Conservation (phyloP, 306 rosid species). For the Fragaria ananassa region DNA sequence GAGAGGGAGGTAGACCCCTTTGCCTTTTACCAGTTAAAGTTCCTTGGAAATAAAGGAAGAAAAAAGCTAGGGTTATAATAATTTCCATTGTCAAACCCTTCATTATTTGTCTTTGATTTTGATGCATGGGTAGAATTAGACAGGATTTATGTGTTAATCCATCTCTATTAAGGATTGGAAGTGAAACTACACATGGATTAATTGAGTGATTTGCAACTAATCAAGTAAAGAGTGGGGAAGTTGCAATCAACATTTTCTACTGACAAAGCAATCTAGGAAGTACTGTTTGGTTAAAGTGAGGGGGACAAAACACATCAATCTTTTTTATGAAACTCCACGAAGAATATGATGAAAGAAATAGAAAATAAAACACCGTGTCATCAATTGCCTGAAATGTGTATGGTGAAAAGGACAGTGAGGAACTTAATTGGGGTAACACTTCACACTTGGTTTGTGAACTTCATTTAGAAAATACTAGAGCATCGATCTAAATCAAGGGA, state of each 20-base stretch:
- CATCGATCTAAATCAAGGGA: neutral
- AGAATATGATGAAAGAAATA: neutral
- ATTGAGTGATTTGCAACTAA: constrained; percentile 66
- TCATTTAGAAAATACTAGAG: neutral
- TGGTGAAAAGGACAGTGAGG: neutral
- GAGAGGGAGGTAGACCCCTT: constrained; percentile 21
- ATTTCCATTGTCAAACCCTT: constrained; percentile 43
- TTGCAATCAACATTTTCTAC: constrained; percentile 58
- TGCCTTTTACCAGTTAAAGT: constrained; percentile 34
- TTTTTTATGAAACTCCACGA: constrained; percentile 12
- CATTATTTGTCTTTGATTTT: constrained; percentile 35
- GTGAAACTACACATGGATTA: constrained; percentile 42
- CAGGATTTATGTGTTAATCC: constrained; percentile 16
- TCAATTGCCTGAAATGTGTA: neutral
- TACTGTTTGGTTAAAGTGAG: constrained; percentile 23
- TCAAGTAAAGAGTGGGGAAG: constrained; percentile 49
- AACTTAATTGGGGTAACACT: neutral
- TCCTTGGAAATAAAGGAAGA: constrained; percentile 47
- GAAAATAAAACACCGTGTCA: neutral
- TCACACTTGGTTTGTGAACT: too few species aligned
- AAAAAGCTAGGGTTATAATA: constrained; percentile 29
- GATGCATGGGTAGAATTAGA: constrained; percentile 20
- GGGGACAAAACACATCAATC: constrained; percentile 9
- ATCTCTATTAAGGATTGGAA: constrained; percentile 39
- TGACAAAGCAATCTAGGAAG: constrained; percentile 55